These are phyloP conservation scores for Xylariaceae sp. DNA, from an alignment of 2,329 filamentous ascomycete species.

Conservation along the genomic window DNA sequence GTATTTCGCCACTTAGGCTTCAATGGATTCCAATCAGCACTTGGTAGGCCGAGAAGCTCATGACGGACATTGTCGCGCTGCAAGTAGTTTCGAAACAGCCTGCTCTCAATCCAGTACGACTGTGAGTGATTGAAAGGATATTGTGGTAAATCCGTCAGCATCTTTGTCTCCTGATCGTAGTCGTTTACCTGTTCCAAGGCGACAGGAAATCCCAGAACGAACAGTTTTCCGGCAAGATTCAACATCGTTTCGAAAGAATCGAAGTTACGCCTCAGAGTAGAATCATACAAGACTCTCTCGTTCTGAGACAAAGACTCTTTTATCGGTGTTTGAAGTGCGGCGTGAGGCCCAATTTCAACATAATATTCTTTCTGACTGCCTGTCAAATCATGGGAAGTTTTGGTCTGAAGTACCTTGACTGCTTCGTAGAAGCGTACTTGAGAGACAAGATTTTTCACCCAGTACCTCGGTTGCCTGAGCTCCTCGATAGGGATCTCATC, in stretches of 20 bases:
- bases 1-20: slow-evolving; percentile 33
- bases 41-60: slow-evolving; percentile 2
- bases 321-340: not conserved
- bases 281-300: not conserved
- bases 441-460: slow-evolving; percentile 2
- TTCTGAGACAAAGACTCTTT: too few species aligned
- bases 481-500: not conserved
- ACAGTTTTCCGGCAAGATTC: not conserved
- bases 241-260: not conserved
- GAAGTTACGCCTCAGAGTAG: not conserved
- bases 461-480: not conserved
- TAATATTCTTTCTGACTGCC: not conserved
- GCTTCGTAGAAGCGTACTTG: not conserved
- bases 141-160: slow-evolving; percentile 14
- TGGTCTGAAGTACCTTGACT: not conserved
- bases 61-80: not conserved
- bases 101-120: slow-evolving; percentile 20
- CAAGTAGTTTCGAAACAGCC: slow-evolving; percentile 21
- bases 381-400: not conserved
- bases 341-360: not conserved
- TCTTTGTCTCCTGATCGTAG: not conserved
- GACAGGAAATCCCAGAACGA: not conserved
- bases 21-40: slow-evolving; percentile 17
- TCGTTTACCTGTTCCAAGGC: not conserved
- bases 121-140: slow-evolving; percentile 25